Evolutionary conservation across 202 grass and related monocot genomes (phyloP), one percentile per base, ranked within the genome.

Genomic region (Schoenoplectus tabernaemontani): DNA sequence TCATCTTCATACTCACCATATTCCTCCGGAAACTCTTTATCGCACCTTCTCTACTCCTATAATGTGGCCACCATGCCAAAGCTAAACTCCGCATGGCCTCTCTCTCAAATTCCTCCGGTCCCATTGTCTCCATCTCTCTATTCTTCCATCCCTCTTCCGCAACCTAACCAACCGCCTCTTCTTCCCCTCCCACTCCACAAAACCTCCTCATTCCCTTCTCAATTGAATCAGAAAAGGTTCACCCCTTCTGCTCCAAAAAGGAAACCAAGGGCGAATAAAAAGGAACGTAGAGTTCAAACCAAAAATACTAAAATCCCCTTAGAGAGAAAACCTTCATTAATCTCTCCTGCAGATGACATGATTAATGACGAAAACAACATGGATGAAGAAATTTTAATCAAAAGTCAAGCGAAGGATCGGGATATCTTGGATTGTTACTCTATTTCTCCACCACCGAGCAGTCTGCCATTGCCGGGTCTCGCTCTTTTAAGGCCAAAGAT

Each of bases 391-490:
- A 51, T 0, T 17, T 48, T 51, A 34, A 54, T 75, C 63, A 15
- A 6, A 30, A 38, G 51, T 24, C 42, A 28, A 19, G 38, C 22
- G 7, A 84, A 78, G 71, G 36, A 64, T 34, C 28, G 26, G 3
- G 24, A 64, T 32, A 66, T 24, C 32, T 78, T 74, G 30, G 69
- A 61, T 76, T 76, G 82, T 44, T 87, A 61, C 39, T 87, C 85
- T 23, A 64, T 78, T 32, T 82, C 85, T 34, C 85, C 85, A 43
- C 85, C 70, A 20, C 85, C 85, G 19, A 87, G 85, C 61, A 79
- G 85, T 38, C 80, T 87, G 28, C 85, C 85, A 82, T 60, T 87
- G 63, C 85, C 85, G 9, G 67, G 70, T 15, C 77, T 87, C 5
- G 39, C 80, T 57, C 85, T 87, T 50, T 57, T 82, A 64, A 81